These are phyloP conservation scores for Fusarium anthophilum DNA, from an alignment of 2,329 filamentous ascomycete genomes.

Conservation along the genomic window DNA sequence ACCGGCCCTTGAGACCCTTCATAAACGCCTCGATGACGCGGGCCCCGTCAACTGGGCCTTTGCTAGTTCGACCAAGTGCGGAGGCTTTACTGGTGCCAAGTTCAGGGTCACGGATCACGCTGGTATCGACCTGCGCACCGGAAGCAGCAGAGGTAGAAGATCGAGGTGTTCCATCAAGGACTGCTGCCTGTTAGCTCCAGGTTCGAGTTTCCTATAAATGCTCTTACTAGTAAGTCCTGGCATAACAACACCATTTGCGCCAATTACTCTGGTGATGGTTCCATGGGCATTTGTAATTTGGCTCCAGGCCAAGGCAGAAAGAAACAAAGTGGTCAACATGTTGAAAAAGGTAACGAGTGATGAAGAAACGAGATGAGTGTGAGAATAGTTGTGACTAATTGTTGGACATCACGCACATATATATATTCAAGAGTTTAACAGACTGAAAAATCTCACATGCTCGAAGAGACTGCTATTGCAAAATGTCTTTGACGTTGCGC, in stretches of 20 bases:
- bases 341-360: not conserved
- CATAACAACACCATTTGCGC: constrained; percentile 1
- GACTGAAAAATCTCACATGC: not conserved
- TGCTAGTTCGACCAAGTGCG: constrained; percentile 1
- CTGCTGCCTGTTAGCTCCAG: not conserved
- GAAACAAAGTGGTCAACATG: not conserved
- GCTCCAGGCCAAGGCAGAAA: constrained; percentile 4
- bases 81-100: not conserved
- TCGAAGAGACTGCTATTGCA: not conserved
- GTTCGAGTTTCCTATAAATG: not conserved
- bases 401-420: not conserved
- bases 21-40: not conserved
- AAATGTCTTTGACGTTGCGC: not conserved
- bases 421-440: not conserved
- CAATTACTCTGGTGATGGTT: constrained; percentile 6
- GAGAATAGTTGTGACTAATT: not conserved
- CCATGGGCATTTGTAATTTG: not conserved
- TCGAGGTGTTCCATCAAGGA: constrained; percentile 7
- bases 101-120: constrained; percentile 1
- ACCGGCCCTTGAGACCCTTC: not conserved
- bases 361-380: not conserved
- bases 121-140: not conserved
- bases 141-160: not conserved
- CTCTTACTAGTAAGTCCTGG: constrained; percentile 1
- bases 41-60: not conserved